Evolutionary conservation across 495 filamentous ascomycete species (phyloP).

Genomic region (Hypomontagnella monticulosa): DNA sequence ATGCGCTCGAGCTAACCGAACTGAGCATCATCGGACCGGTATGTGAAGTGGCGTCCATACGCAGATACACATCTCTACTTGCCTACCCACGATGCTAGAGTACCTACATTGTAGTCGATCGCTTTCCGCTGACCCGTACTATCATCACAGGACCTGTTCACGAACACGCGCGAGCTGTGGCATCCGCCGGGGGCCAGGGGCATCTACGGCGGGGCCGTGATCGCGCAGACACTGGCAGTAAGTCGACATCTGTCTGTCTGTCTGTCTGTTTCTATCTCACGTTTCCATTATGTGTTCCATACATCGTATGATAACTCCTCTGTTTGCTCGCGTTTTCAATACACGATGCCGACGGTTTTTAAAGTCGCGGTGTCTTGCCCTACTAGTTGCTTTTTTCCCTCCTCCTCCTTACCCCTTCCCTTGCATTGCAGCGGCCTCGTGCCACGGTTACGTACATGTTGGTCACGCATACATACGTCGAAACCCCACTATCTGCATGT

Average conservation of each 20-base stretch:
- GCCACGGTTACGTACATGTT: constrained; percentile 7
- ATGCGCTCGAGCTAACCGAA: constrained; percentile 83
- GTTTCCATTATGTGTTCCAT: background rate
- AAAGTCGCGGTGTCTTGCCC: too few species aligned
- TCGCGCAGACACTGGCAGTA: constrained; percentile 85
- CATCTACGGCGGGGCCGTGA: constrained; percentile 91
- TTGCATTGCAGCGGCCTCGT: background rate
- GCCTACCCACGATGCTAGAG: background rate
- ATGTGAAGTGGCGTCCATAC: too few species aligned
- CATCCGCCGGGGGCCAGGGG: constrained; percentile 90
- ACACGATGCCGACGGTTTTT: too few species aligned
- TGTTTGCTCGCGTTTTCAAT: background rate
- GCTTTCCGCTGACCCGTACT: constrained; percentile 8
- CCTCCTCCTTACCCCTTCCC: background rate
- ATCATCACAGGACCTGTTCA: constrained; percentile 81
- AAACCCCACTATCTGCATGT: background rate
- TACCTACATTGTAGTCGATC: constrained; percentile 3
- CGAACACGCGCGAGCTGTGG: constrained; percentile 89
- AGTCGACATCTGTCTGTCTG: too few species aligned
- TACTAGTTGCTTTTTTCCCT: constrained; percentile 1
- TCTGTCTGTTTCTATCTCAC: background rate
- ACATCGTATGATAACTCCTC: background rate
- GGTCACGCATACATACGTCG: too few species aligned
- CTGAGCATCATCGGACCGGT: constrained; percentile 83
- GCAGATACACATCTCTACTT: too few species aligned